A percentile compares a stretch with the other conserved stretches of the same genome.
Evolutionary conservation across 2,329 filamentous ascomycete genomes (phyloP).

Genomic region (Dactylella cylindrospora): DNA sequence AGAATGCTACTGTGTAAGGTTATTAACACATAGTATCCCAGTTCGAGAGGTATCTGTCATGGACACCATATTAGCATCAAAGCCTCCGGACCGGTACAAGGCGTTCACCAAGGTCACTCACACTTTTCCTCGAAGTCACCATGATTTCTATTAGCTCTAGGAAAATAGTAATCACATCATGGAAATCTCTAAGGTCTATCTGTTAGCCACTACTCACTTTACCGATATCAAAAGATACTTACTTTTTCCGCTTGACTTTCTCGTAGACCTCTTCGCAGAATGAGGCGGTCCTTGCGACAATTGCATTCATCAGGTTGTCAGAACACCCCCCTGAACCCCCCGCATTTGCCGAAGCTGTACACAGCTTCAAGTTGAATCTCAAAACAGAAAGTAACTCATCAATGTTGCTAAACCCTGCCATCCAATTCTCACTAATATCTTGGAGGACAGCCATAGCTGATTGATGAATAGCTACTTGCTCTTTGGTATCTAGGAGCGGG

Average conservation of each 20-base stretch:
- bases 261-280: constrained; percentile 40
- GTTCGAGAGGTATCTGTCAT: constrained; percentile 21
- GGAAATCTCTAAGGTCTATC: constrained; percentile 17
- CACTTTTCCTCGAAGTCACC: constrained; percentile 21
- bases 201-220: not conserved
- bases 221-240: not conserved
- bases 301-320: constrained; percentile 28
- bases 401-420: constrained; percentile 24
- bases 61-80: not conserved
- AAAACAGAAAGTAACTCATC: constrained; percentile 15
- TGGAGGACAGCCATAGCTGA: constrained; percentile 31
- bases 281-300: constrained; percentile 29
- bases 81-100: too few species aligned
- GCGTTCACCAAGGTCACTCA: too few species aligned
- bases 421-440: constrained; percentile 42
- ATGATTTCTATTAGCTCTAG: constrained; percentile 33
- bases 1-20: constrained; percentile 27
- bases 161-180: constrained; percentile 33
- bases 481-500: constrained; percentile 7
- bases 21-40: constrained; percentile 37
- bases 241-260: constrained; percentile 38
- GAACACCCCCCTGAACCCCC: constrained; percentile 4
- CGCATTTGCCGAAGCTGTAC: constrained; percentile 4
- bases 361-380: constrained; percentile 28
- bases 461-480: constrained; percentile 10